Base-by-base conservation (phyloP, 352 stramenopile genomes). In the Phytophthora rubi region DNA sequence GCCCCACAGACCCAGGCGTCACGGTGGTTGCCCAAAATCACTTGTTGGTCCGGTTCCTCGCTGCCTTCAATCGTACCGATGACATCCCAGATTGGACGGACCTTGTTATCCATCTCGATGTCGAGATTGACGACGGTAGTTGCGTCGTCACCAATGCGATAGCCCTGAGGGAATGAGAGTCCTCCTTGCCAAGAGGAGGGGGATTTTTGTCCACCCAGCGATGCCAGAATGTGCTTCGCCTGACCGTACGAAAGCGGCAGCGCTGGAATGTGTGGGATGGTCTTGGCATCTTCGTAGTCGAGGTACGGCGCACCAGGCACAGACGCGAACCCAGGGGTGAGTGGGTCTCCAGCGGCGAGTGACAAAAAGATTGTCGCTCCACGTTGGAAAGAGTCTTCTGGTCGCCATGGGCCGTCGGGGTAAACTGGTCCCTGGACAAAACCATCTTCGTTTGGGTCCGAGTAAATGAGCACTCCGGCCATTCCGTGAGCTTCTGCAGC, bases 1-100 rank as follows among this genome's bases (percentile, higher is more conserved):
- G 88, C 92, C 3, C 91, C 92, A 44, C 90, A 97, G 0, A 98
- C 88, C 92, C 92, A 98, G 0, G 89, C 90, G 66, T 98, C 92
- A 10, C 92, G 85, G 70, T 97, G 90, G 74, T 97, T 98, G 16
- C 88, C 88, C 10, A 97, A 62, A 3, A 97, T 30, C 2, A 97
- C 82, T 15, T 80, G 86, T 57, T 85, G 65, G 18, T 92, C 86
- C 1, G 87, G 74, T 30, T 80, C 64, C 0, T 73, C 60, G 0
- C 51, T 42, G 37, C 84, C 88, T 15, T 86, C 71, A 57, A 97
- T 93, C 13, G 75, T 89, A 35, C 82, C 89, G 30, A 98, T 89
- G 13, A 97, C 89, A 62, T 98, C 94, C 87, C 90, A 95, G 58
- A 97, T 92, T 8, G 77, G 73, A 18, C 71, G 70, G 9, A 93